A percentile compares a stretch with the other conserved stretches of the same genome.
Conservation (phyloP, 768 basidiomycete genomes). For the Pulveroboletus ravenelii region DNA sequence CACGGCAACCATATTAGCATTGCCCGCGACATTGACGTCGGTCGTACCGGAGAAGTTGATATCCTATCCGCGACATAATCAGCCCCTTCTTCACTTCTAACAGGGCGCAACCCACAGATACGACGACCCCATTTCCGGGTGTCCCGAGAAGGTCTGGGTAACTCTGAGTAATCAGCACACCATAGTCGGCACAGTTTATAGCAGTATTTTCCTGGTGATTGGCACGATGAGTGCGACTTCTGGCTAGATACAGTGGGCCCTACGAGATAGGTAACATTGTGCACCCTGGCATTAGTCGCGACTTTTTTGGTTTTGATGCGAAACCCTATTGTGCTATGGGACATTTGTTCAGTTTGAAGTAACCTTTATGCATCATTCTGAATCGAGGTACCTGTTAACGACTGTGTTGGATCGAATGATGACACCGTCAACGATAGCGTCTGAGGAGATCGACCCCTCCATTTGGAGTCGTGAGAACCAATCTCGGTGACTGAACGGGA, state of each 20-base stretch:
- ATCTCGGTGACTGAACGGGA: background rate
- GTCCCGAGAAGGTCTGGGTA: slow-evolving; percentile 50
- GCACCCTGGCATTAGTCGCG: slow-evolving; percentile 45
- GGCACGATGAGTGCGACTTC: background rate
- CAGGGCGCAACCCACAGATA: slow-evolving; percentile 45
- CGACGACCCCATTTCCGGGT: slow-evolving; percentile 52
- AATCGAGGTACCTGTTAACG: slow-evolving; percentile 42
- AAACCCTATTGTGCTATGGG: slow-evolving; percentile 45
- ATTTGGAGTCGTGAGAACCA: background rate
- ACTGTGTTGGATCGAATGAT: slow-evolving; percentile 49
- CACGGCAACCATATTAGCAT: slow-evolving; percentile 45
- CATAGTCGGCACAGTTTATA: slow-evolving; percentile 44
- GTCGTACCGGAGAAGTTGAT: slow-evolving; percentile 46
- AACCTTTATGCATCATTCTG: background rate
- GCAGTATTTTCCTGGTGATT: slow-evolving; percentile 47
- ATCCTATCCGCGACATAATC: slow-evolving; percentile 29
- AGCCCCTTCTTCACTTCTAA: background rate
- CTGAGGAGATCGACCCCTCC: slow-evolving; percentile 53
- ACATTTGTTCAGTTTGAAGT: background rate
- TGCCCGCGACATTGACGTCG: slow-evolving; percentile 38
- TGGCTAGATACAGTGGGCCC: background rate
- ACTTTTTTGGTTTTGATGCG: slow-evolving; percentile 54
- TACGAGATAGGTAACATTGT: slow-evolving; percentile 47
- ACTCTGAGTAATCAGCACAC: slow-evolving; percentile 60
- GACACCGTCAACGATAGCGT: slow-evolving; percentile 43